Conservation (phyloP, 148 eudicot species). For the Fallopia convolvulus region DNA sequence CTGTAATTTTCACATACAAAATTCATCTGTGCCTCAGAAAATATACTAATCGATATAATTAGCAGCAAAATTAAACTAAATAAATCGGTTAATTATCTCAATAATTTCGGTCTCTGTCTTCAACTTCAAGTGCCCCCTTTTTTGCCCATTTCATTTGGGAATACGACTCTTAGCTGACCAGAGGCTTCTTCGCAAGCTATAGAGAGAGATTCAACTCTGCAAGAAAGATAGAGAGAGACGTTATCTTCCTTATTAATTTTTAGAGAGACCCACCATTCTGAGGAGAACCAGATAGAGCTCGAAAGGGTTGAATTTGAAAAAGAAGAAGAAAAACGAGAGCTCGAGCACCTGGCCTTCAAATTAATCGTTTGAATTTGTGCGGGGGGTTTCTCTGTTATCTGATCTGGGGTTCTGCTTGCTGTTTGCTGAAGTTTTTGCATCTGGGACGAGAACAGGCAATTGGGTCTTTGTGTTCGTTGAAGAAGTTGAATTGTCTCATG, state of each 20-base stretch:
- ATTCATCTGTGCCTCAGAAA: not conserved
- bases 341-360: not conserved
- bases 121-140: not conserved
- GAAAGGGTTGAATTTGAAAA: conserved; percentile 10
- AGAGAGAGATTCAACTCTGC: conserved; percentile 11
- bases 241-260: not conserved
- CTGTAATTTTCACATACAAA: not conserved
- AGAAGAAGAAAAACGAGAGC: not conserved
- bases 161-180: conserved; percentile 9
- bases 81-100: not conserved
- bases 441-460: not conserved
- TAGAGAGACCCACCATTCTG: conserved; percentile 2
- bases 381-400: not conserved
- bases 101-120: conserved; percentile 5
- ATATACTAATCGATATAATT: not conserved
- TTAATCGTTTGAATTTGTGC: not conserved
- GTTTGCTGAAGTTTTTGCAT: not conserved
- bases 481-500: not conserved
- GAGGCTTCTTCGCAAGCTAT: not conserved
- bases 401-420: conserved; percentile 12
- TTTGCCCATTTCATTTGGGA: not conserved
- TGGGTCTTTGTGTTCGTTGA: conserved; percentile 1
- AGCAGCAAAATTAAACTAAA: not conserved
- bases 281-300: not conserved
- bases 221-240: conserved; percentile 15